phyloP scores from a whole-genome alignment of 805 yeast genomes.

The Candida ulmi region DNA sequence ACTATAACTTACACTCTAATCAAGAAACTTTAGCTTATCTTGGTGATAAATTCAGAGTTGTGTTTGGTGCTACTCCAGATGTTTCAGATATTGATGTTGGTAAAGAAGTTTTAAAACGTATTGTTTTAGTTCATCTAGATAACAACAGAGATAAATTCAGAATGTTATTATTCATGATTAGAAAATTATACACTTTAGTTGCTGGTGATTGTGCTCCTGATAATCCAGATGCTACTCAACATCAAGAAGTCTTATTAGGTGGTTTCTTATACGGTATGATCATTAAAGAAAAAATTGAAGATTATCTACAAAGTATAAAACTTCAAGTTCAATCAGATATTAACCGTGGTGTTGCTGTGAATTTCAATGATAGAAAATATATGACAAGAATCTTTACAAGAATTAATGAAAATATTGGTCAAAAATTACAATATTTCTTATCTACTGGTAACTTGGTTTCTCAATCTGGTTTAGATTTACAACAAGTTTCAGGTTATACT shows the following conservation, averaged over 20 bases:
- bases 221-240: slow-evolving; percentile 99
- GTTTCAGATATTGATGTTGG: slow-evolving; percentile 89
- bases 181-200: slow-evolving; percentile 89
- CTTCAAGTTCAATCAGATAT: slow-evolving; percentile 76
- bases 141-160: slow-evolving; percentile 76
- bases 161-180: slow-evolving; percentile 86
- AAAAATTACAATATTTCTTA: slow-evolving; percentile 86
- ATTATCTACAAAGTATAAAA: slow-evolving; percentile 70
- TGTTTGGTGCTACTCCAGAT: slow-evolving; percentile 84
- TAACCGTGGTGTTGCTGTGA: slow-evolving; percentile 72
- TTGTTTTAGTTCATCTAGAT: slow-evolving; percentile 84
- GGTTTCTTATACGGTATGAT: slow-evolving; percentile 97
- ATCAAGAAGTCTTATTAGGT: slow-evolving; percentile 92
- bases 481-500: slow-evolving; percentile 96
- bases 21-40: slow-evolving; percentile 89
- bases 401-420: slow-evolving; percentile 90
- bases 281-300: slow-evolving; percentile 92
- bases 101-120: slow-evolving; percentile 69
- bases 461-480: slow-evolving; percentile 95
- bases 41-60: slow-evolving; percentile 95
- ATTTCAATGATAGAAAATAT: slow-evolving; percentile 79
- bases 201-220: slow-evolving; percentile 97
- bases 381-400: slow-evolving; percentile 73
- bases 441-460: slow-evolving; percentile 97
- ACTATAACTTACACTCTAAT: slow-evolving; percentile 70